A percentile compares a stretch with the other conserved stretches of the same genome.
Conservation (phyloP, 768 basidiomycete species). For the Kwoniella europaea region DNA sequence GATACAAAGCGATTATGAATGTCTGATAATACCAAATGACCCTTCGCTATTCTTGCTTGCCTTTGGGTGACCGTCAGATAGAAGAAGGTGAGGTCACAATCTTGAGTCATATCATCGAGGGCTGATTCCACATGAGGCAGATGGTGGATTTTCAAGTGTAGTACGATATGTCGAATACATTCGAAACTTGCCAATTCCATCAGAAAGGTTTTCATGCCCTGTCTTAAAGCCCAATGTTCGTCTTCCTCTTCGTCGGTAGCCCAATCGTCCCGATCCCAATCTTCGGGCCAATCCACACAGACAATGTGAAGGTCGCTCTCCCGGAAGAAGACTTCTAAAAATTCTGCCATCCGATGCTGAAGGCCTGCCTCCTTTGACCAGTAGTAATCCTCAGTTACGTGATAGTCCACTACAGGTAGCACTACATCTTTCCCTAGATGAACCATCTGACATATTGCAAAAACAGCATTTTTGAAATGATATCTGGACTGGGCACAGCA, state of each 20-base stretch:
- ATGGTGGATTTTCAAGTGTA: not conserved
- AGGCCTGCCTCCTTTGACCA: too few relatives aligned
- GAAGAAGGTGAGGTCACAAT: not conserved
- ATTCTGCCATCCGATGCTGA: not conserved
- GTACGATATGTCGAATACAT: not conserved
- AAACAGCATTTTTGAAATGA: too few relatives aligned
- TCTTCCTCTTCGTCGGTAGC: not conserved
- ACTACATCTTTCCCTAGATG: not conserved
- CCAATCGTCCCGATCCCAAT: not conserved
- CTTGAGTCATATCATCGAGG: not conserved
- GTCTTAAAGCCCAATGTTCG: not conserved
- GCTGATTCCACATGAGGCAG: too few relatives aligned
- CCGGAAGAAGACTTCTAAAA: not conserved
- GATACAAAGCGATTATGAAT: too few relatives aligned
- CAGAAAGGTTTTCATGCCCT: not conserved
- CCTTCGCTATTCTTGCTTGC: too few relatives aligned
- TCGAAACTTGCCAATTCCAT: not conserved
- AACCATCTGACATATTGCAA: too few relatives aligned
- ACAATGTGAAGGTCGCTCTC: not conserved
- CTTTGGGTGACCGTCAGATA: not conserved
- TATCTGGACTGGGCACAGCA: too few relatives aligned
- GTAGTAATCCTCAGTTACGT: too few relatives aligned
- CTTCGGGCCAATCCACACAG: not conserved
- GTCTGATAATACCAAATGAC: too few relatives aligned
- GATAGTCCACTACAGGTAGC: too few relatives aligned